These are phyloP conservation scores for Cutaneotrichosporon spelunceum DNA, from an alignment of 1,284 basidiomycete species.

Conservation along the genomic window DNA sequence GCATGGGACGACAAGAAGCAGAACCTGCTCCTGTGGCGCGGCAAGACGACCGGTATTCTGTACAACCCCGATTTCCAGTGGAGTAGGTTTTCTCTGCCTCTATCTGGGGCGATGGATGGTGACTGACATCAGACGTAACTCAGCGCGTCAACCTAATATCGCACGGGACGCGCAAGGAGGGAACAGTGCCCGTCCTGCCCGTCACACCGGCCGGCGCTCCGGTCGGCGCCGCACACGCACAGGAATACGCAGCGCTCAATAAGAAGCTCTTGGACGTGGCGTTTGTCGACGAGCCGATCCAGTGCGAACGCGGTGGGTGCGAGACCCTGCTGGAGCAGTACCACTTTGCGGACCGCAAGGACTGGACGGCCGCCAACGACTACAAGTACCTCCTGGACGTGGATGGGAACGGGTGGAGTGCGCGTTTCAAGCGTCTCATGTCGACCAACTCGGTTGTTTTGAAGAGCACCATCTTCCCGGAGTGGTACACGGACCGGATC, in stretches of 20 bases:
- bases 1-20: slow-evolving; percentile 60
- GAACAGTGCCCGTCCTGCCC: slow-evolving; percentile 48
- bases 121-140: slow-evolving; percentile 40
- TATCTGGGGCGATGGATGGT: too few species aligned
- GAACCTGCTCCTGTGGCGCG: slow-evolving; percentile 62
- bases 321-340: slow-evolving; percentile 54
- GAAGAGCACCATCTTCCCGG: slow-evolving; percentile 54
- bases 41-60: slow-evolving; percentile 64
- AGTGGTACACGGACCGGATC: slow-evolving; percentile 53
- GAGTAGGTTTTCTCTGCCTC: slow-evolving; percentile 51
- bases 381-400: slow-evolving; percentile 36
- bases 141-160: slow-evolving; percentile 55
- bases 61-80: slow-evolving; percentile 55
- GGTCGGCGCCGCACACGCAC: slow-evolving; percentile 53
- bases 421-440: slow-evolving; percentile 50
- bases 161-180: slow-evolving; percentile 47
- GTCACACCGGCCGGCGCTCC: slow-evolving; percentile 30
- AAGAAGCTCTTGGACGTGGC: slow-evolving; percentile 52
- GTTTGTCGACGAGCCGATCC: slow-evolving; percentile 47
- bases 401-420: slow-evolving; percentile 53
- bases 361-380: slow-evolving; percentile 56
- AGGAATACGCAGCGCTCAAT: slow-evolving; percentile 50
- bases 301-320: slow-evolving; percentile 56
- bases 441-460: slow-evolving; percentile 51
- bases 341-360: slow-evolving; percentile 54